A percentile compares a stretch with the other conserved stretches of the same genome.
phyloP scores from a whole-genome alignment of 495 filamentous ascomycete species.

The Bacidia gigantensis region DNA sequence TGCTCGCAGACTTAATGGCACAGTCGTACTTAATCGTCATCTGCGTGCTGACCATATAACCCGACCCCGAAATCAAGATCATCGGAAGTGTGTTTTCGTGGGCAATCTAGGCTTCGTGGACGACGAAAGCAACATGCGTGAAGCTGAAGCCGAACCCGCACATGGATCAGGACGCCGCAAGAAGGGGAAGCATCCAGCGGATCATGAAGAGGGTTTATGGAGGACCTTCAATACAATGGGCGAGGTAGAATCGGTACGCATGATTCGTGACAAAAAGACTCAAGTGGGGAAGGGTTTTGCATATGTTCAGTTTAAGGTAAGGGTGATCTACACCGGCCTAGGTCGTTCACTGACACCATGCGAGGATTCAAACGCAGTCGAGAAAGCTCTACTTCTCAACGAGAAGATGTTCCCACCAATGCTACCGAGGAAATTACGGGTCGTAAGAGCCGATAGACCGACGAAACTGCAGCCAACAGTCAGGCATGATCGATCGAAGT shows the following conservation, averaged over 20 bases:
- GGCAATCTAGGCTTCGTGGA: conserved; percentile 94
- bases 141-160: conserved; percentile 34
- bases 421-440: conserved; percentile 75
- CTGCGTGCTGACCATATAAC: conserved; percentile 80
- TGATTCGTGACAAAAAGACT: conserved; percentile 79
- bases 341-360: not conserved
- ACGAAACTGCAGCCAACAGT: too few relatives aligned
- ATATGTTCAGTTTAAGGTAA: conserved; percentile 82
- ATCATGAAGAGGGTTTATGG: conserved; percentile 95
- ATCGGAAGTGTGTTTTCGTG: conserved; percentile 87
- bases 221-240: conserved; percentile 60
- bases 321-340: conserved; percentile 7
- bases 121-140: conserved; percentile 50
- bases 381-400: conserved; percentile 71
- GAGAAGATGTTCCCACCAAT: conserved; percentile 88
- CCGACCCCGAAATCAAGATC: conserved; percentile 68
- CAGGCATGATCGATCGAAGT: too few relatives aligned
- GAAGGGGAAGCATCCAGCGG: conserved; percentile 55
- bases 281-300: conserved; percentile 95
- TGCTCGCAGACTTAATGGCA: conserved; percentile 65
- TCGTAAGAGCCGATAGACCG: conserved; percentile 66
- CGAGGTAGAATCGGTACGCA: conserved; percentile 80
- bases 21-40: conserved; percentile 72
- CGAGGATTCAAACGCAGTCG: conserved; percentile 71
- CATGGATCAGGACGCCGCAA: conserved; percentile 39